A percentile compares a stretch with the other conserved stretches of the same genome.
These are phyloP conservation scores for Trichoderma koningii DNA, from an alignment of 2,329 filamentous ascomycete genomes.

Conservation along the genomic window DNA sequence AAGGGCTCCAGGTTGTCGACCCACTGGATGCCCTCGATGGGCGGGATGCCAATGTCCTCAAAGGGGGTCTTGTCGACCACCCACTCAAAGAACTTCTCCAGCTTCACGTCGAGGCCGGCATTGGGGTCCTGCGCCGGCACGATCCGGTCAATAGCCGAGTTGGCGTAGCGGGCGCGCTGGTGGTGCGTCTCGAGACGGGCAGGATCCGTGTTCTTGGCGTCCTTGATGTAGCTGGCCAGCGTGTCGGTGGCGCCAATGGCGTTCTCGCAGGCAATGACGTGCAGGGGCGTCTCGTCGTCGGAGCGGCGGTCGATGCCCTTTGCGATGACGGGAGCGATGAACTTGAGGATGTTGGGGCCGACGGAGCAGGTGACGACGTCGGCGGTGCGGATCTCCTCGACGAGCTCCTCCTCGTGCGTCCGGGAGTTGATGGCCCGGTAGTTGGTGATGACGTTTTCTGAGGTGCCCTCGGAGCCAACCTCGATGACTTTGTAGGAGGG, in stretches of 20 bases:
- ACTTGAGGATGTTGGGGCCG: slow-evolving; percentile 92
- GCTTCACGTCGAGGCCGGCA: slow-evolving; percentile 84
- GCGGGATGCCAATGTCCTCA: slow-evolving; percentile 62
- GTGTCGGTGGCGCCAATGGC: slow-evolving; percentile 92
- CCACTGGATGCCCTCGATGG: slow-evolving; percentile 88
- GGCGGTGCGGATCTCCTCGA: slow-evolving; percentile 83
- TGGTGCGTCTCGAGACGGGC: slow-evolving; percentile 68
- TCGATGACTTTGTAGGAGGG: slow-evolving; percentile 89
- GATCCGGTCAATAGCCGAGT: slow-evolving; percentile 97
- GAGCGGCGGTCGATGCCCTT: slow-evolving; percentile 84
- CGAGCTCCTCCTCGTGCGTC: slow-evolving; percentile 75
- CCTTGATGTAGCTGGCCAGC: slow-evolving; percentile 78
- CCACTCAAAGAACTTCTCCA: slow-evolving; percentile 99
- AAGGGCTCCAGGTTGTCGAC: slow-evolving; percentile 89
- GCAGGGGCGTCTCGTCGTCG: slow-evolving; percentile 65
- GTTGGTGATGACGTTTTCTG: slow-evolving; percentile 82
- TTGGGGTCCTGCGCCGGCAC: slow-evolving; percentile 84
- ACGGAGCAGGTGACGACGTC: slow-evolving; percentile 96
- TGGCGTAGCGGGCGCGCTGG: slow-evolving; percentile 84
- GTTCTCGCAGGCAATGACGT: slow-evolving; percentile 98
- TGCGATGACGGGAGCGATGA: slow-evolving; percentile 93
- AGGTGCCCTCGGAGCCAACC: slow-evolving; percentile 81
- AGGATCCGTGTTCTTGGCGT: slow-evolving; percentile 68
- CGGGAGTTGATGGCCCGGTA: slow-evolving; percentile 97
- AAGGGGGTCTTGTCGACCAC: slow-evolving; percentile 90